Evolutionary conservation across 306 rosid genomes (phyloP).

Genomic region (Cucurbita moschata): DNA sequence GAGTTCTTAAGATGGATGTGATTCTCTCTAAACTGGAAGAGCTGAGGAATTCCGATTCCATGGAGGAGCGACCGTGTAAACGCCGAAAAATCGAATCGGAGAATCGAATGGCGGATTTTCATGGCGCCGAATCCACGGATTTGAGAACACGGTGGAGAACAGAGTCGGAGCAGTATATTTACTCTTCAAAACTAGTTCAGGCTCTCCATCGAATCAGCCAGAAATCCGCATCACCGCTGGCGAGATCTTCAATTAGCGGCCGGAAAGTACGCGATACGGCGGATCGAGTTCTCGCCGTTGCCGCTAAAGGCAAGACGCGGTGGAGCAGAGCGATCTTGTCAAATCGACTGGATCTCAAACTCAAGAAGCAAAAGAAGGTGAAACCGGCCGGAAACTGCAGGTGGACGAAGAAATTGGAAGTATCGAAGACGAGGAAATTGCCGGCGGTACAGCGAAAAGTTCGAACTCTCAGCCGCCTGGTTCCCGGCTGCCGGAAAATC

Average conservation of each 20-base stretch:
- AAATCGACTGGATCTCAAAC: conserved; percentile 24
- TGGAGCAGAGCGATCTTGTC: conserved; percentile 87
- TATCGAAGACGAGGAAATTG: conserved; percentile 13
- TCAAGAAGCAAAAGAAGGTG: conserved; percentile 28
- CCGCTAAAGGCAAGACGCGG: conserved; percentile 59
- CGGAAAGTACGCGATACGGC: conserved; percentile 45
- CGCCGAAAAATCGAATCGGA: conserved; percentile 28
- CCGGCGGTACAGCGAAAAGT: conserved; percentile 52
- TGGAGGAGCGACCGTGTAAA: conserved; percentile 15
- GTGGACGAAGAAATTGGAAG: conserved; percentile 24
- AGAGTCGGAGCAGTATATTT: conserved; percentile 44
- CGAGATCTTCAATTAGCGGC: conserved; percentile 3
- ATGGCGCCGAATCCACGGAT: background rate
- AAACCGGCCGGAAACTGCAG: conserved; percentile 13
- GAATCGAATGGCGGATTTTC: background rate
- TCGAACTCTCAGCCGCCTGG: conserved; percentile 48
- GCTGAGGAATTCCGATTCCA: background rate
- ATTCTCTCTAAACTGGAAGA: background rate
- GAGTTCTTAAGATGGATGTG: background rate
- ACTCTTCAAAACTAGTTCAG: conserved; percentile 42
- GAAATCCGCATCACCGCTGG: conserved; percentile 2
- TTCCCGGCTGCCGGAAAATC: conserved; percentile 82
- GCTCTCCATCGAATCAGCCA: conserved; percentile 41
- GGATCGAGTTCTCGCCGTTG: conserved; percentile 54
- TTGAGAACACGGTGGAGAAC: conserved; percentile 46